Conservation (phyloP, 345 rosid genomes). For the Sapria himalayana region DNA sequence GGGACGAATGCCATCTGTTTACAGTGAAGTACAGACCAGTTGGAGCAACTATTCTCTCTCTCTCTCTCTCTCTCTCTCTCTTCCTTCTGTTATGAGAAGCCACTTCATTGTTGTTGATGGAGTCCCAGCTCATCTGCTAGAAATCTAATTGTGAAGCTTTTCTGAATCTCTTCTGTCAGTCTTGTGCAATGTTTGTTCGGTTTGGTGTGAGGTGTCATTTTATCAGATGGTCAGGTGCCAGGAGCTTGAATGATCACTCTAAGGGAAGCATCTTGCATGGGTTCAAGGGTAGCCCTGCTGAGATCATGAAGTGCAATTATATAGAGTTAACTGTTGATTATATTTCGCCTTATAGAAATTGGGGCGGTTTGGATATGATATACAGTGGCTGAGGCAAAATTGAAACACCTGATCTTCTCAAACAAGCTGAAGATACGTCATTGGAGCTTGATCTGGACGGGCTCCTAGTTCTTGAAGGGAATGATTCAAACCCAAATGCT, state of each 20-base stretch:
- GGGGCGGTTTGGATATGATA: slow-evolving; percentile 15
- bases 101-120: too few relatives aligned
- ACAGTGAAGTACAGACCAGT: too few relatives aligned
- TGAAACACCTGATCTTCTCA: slow-evolving; percentile 13
- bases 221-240: too few relatives aligned
- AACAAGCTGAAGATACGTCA: slow-evolving; percentile 14
- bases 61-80: too few relatives aligned
- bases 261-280: slow-evolving; percentile 11
- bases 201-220: too few relatives aligned
- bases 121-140: too few relatives aligned
- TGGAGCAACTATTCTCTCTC: too few relatives aligned
- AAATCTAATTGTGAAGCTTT: too few relatives aligned
- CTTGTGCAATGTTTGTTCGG: too few relatives aligned
- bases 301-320: slow-evolving; percentile 12
- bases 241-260: slow-evolving; percentile 4
- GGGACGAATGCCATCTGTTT: too few relatives aligned
- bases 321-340: slow-evolving; percentile 8
- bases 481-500: slow-evolving; percentile 13
- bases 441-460: slow-evolving; percentile 13
- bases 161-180: too few relatives aligned
- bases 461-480: slow-evolving; percentile 10
- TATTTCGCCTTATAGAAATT: slow-evolving; percentile 9
- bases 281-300: slow-evolving; percentile 11
- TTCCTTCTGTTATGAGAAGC: too few relatives aligned
- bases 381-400: slow-evolving; percentile 14